Conservation (phyloP, 768 basidiomycete genomes). For the Rhizopogon rudus region DNA sequence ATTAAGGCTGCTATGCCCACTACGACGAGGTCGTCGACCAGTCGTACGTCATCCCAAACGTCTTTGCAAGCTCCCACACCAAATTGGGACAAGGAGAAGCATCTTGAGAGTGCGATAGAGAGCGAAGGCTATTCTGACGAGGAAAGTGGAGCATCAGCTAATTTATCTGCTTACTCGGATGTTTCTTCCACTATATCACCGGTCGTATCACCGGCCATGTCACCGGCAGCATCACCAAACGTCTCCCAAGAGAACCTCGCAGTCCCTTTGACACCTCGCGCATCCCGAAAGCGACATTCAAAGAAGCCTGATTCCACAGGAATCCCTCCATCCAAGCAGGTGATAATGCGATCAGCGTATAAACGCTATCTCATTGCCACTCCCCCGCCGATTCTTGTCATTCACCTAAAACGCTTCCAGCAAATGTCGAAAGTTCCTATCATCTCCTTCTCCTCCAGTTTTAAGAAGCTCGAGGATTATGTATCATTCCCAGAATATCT, state of each 20-base stretch:
- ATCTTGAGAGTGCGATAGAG: slow-evolving; percentile 21
- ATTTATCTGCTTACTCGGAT: slow-evolving; percentile 27
- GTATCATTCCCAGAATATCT: slow-evolving; percentile 86
- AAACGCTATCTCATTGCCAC: slow-evolving; percentile 91
- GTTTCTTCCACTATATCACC: slow-evolving; percentile 21
- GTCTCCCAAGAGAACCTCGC: slow-evolving; percentile 25
- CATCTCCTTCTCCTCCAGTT: slow-evolving; percentile 61
- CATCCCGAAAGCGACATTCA: slow-evolving; percentile 14
- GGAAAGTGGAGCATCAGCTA: slow-evolving; percentile 26
- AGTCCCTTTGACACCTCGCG: slow-evolving; percentile 13
- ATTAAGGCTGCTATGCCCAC: slow-evolving; percentile 14
- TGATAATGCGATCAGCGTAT: slow-evolving; percentile 78
- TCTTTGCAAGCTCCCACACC: slow-evolving; percentile 27
- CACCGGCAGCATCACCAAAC: slow-evolving; percentile 25
- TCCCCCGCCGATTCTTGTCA: slow-evolving; percentile 83
- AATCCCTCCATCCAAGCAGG: slow-evolving; percentile 46
- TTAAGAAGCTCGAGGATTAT: slow-evolving; percentile 90
- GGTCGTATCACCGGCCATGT: slow-evolving; percentile 1
- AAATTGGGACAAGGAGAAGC: slow-evolving; percentile 15
- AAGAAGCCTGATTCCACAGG: slow-evolving; percentile 29
- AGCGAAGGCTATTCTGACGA: slow-evolving; percentile 28
- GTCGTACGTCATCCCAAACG: slow-evolving; percentile 13
- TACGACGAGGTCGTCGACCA: slow-evolving; percentile 4
- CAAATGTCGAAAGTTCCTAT: slow-evolving; percentile 64
- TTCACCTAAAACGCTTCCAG: slow-evolving; percentile 94